These are phyloP conservation scores for Wallemia ichthyophaga DNA, from an alignment of 1,284 basidiomycete species.

Conservation along the genomic window DNA sequence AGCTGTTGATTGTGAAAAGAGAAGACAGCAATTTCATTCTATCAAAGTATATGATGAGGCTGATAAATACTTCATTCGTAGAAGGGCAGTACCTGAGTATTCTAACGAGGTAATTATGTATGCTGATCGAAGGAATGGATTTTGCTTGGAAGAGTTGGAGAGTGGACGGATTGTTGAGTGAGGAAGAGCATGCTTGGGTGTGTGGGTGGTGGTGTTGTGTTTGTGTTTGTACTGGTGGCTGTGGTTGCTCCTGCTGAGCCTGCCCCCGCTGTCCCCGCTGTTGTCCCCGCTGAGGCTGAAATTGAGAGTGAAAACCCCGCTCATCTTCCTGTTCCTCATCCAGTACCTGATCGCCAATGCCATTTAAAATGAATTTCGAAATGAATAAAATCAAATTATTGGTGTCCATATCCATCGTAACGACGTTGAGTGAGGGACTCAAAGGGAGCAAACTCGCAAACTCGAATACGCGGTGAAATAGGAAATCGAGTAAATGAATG, in stretches of 20 bases:
- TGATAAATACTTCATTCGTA: conserved; percentile 87
- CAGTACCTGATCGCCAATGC: too few relatives aligned
- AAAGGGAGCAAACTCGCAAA: too few relatives aligned
- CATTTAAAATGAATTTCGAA: not conserved
- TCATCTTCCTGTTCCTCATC: too few relatives aligned
- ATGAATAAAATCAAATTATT: not conserved
- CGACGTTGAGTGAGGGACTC: not conserved
- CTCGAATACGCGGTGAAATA: too few relatives aligned
- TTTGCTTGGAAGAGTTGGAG: conserved; percentile 81
- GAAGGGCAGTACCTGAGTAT: conserved; percentile 97
- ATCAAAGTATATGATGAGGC: conserved; percentile 86
- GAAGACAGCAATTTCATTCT: conserved; percentile 26
- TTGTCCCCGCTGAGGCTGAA: too few relatives aligned
- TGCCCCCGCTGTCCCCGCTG: too few relatives aligned
- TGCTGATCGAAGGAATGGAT: conserved; percentile 74
- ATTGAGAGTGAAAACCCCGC: too few relatives aligned
- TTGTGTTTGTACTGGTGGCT: too few relatives aligned
- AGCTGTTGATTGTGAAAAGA: conserved; percentile 88
- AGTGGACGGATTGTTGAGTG: conserved; percentile 46
- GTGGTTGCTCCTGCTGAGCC: too few relatives aligned
- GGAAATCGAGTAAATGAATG: too few relatives aligned
- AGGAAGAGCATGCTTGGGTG: conserved; percentile 13
- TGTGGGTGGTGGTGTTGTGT: too few relatives aligned
- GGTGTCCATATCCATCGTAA: not conserved
- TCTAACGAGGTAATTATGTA: conserved; percentile 75